Conservation (phyloP, 169 alveolate species). For the Amoebophrya sp. region DNA sequence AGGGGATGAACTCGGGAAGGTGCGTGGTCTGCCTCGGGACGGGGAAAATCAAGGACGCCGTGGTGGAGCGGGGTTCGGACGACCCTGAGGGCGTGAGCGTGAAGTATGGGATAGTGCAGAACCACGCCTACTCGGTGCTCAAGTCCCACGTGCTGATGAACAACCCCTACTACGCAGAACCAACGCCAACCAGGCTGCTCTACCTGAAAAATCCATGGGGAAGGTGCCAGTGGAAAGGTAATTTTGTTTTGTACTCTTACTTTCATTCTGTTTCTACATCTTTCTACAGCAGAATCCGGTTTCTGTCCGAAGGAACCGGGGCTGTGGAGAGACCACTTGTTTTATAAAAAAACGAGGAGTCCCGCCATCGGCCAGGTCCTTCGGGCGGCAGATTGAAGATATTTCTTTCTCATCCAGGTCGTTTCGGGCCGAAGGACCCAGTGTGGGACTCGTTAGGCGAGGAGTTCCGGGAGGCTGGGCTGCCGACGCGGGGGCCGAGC, state of each 20-base stretch:
- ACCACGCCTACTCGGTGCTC: background rate
- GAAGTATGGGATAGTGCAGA: background rate
- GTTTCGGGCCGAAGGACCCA: background rate
- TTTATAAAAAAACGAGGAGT: no score
- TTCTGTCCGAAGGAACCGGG: no score
- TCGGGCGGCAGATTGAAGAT: no score
- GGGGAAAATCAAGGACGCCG: background rate
- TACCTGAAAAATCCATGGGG: conserved; percentile 3
- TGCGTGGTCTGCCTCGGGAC: background rate
- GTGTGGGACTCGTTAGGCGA: background rate
- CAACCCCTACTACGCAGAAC: background rate
- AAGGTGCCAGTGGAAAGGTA: background rate
- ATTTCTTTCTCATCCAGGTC: background rate
- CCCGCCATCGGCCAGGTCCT: no score
- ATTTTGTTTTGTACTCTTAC: background rate
- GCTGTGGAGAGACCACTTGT: no score
- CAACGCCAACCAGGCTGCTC: background rate
- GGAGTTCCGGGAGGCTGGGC: background rate
- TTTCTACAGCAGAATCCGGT: no score
- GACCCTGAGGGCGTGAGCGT: background rate
- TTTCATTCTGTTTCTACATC: no score
- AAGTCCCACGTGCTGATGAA: background rate
- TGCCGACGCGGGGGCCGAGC: background rate
- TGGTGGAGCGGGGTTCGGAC: background rate
- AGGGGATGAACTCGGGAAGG: background rate